Percentiles rank a stretch among this genome's conserved stretches.
These are phyloP conservation scores for Farysia itapuensis DNA, from an alignment of 1,284 basidiomycete species.

Conservation along the genomic window DNA sequence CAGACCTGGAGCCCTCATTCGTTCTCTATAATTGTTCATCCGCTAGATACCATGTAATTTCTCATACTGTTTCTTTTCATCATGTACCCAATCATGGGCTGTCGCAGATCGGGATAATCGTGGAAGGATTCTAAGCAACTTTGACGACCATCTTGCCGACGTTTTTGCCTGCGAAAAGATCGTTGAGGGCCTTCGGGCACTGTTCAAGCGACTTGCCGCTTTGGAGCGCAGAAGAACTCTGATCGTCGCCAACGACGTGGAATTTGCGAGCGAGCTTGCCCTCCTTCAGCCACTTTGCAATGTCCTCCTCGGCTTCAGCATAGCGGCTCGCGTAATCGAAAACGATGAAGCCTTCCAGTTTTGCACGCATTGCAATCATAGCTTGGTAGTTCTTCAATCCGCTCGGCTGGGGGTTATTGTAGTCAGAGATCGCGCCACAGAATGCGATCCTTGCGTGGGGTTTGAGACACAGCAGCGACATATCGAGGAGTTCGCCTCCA, in stretches of 20 bases:
- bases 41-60: too few species aligned
- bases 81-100: too few species aligned
- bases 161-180: conserved; percentile 46
- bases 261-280: conserved; percentile 76
- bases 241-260: conserved; percentile 32
- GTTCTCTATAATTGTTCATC: too few species aligned
- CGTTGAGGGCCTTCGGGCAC: conserved; percentile 34
- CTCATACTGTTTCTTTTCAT: too few species aligned
- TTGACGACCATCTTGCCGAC: conserved; percentile 46
- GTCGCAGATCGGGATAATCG: too few species aligned
- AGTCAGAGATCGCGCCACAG: conserved; percentile 70
- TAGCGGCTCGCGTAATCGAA: conserved; percentile 33
- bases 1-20: too few species aligned
- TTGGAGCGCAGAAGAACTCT: conserved; percentile 7
- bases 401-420: conserved; percentile 56
- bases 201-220: conserved; percentile 16
- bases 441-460: conserved; percentile 75
- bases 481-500: conserved; percentile 40
- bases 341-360: conserved; percentile 72
- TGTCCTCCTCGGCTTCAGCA: conserved; percentile 55
- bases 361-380: conserved; percentile 75
- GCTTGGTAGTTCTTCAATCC: conserved; percentile 62
- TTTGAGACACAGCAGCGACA: conserved; percentile 66
- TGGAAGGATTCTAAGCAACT: too few species aligned
- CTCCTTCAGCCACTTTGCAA: conserved; percentile 65